Evolutionary conservation across 768 basidiomycete species (phyloP), one percentile per base, ranked within the genome.

Genomic region (Termitomyces sp.): DNA sequence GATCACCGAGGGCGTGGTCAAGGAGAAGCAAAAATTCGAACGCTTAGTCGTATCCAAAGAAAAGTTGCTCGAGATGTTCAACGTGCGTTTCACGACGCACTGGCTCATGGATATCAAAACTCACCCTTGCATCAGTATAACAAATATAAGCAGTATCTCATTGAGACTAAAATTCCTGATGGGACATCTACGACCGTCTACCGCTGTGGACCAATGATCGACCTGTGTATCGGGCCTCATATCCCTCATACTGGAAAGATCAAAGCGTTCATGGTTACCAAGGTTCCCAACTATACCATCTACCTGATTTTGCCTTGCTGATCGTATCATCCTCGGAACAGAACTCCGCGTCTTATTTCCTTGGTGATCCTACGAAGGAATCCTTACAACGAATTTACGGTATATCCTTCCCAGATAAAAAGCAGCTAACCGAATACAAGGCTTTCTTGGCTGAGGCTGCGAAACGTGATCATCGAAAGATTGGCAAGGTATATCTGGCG

Each of bases 311-410:
- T 25, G 9, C 22, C 44, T 29, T 33, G 52, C 35, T 63, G 15
- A 46, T 40, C 25, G 39, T n/a, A 51, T 9, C 35, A n/a, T 45
- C 20, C 9, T 35, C 31, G 4, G 47, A 39, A 48, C 29, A 95
- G 91, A 98, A 91, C 74, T 99, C 97, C 18, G 90, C 97, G 0
- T 98, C 94, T 7, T 99, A 98, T 74, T 99, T 98, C 85, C 83
- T 98, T 22, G 96, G 94, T 25, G 94, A 98, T 65, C 75, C 88
- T 23, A 88, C 81, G 64, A 97, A 97, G 69, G 97, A 98, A 63
- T 90, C 91, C 1, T 79, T 99, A 29, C 97, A 98, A 67, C 89
- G 97, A 33, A 84, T 99, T 60, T 99, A 98, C 69, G 97, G 97
- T 56, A 93, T 99, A 69, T 97, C 95, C 0, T 99, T 98, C 84